Conservation (phyloP, 306 rosid genomes). For the Ceratonia siliqua region DNA sequence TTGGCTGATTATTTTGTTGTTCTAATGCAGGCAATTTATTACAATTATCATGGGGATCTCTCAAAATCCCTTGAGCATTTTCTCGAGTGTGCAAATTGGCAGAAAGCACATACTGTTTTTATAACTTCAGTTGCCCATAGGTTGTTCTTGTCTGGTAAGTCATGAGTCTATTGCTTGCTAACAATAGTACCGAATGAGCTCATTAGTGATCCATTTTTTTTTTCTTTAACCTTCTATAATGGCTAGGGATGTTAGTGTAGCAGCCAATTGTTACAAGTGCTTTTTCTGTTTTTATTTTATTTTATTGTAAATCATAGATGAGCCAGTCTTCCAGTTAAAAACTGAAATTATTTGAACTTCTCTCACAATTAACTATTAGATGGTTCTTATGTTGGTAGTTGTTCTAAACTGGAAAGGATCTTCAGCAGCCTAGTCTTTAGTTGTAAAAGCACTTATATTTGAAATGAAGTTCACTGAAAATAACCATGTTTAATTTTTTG, state of each 20-base stretch:
- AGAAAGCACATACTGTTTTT: constrained; percentile 83
- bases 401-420: not conserved
- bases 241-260: not conserved
- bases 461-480: not conserved
- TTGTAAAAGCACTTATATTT: not conserved
- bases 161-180: constrained; percentile 12
- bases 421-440: not conserved
- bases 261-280: not conserved
- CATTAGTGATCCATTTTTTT: not conserved
- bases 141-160: constrained; percentile 78
- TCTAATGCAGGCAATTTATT: constrained; percentile 78
- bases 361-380: not conserved
- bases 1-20: constrained; percentile 41
- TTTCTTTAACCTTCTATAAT: not conserved
- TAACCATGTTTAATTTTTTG: not conserved
- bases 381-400: not conserved
- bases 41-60: constrained; percentile 68
- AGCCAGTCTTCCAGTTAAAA: not conserved
- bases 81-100: constrained; percentile 88
- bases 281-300: not conserved
- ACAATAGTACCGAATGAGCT: not conserved
- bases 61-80: constrained; percentile 80
- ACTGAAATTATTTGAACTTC: constrained; percentile 12
- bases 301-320: constrained; percentile 1
- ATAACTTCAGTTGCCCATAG: constrained; percentile 72